These are phyloP conservation scores for Nyctanthes arbortristis DNA, from an alignment of 257 asterid species.

Conservation along the genomic window DNA sequence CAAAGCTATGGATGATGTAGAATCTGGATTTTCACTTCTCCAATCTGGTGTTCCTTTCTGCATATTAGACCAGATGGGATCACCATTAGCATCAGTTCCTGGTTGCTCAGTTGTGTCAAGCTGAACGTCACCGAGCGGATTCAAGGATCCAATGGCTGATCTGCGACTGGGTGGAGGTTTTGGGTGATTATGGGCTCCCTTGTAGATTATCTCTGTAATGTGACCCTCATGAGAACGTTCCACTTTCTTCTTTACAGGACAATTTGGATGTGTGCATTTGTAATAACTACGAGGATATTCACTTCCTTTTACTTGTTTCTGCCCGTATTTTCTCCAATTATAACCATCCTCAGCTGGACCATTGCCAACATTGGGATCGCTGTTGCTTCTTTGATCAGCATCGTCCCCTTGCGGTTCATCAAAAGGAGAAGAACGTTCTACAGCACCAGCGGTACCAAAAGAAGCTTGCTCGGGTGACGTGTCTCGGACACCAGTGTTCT, in stretches of 20 bases:
- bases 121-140: conserved; percentile 43
- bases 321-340: conserved; percentile 90
- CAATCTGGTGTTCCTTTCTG: conserved; percentile 48
- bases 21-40: conserved; percentile 45
- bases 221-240: conserved; percentile 77
- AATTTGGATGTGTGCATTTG: conserved; percentile 72
- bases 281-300: conserved; percentile 87
- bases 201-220: conserved; percentile 75
- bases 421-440: conserved; percentile 60
- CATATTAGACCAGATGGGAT: conserved; percentile 43
- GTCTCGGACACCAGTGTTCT: conserved; percentile 32
- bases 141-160: conserved; percentile 50
- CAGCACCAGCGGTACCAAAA: conserved; percentile 30
- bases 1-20: conserved; percentile 34
- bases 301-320: conserved; percentile 87
- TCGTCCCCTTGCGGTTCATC: conserved; percentile 56
- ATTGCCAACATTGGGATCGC: conserved; percentile 51
- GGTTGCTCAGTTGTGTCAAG: conserved; percentile 51
- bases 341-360: conserved; percentile 71
- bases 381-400: conserved; percentile 53
- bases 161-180: conserved; percentile 68
- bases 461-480: conserved; percentile 32
- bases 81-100: conserved; percentile 33
- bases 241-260: conserved; percentile 83
- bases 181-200: conserved; percentile 78